These are phyloP conservation scores for Bruguiera hainesii DNA, from an alignment of 441 rosid genomes.

Conservation along the genomic window DNA sequence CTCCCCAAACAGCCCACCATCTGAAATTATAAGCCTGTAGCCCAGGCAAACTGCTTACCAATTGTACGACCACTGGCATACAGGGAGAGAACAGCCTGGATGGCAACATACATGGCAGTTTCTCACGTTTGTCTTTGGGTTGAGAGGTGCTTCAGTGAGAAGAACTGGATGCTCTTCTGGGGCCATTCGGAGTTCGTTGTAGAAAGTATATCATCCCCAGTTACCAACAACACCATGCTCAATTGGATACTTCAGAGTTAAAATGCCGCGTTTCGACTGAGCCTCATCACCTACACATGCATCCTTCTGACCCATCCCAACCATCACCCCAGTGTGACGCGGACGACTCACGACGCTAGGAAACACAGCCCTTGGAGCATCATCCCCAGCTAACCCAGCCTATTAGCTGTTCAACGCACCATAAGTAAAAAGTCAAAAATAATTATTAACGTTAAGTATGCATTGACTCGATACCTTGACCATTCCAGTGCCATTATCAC, in stretches of 20 bases:
- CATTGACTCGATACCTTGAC: slow-evolving; percentile 38
- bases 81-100: slow-evolving; percentile 71
- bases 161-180: slow-evolving; percentile 72
- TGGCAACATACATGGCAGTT: slow-evolving; percentile 76
- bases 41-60: slow-evolving; percentile 28
- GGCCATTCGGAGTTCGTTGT: slow-evolving; percentile 70
- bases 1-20: too few species aligned
- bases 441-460: not conserved
- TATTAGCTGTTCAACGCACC: slow-evolving; percentile 7
- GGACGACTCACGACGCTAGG: slow-evolving; percentile 78
- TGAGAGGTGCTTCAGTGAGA: slow-evolving; percentile 74
- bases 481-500: slow-evolving; percentile 66
- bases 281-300: slow-evolving; percentile 82
- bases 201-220: slow-evolving; percentile 79
- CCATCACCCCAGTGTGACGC: slow-evolving; percentile 77
- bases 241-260: slow-evolving; percentile 65
- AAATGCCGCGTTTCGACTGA: slow-evolving; percentile 69
- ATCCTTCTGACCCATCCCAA: slow-evolving; percentile 73
- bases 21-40: too few species aligned
- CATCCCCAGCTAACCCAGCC: slow-evolving; percentile 85
- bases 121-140: slow-evolving; percentile 74
- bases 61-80: slow-evolving; percentile 82
- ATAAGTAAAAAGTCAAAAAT: not conserved
- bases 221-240: slow-evolving; percentile 71
- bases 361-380: slow-evolving; percentile 78